Base-by-base conservation (phyloP, 345 rosid species). In the Nasturtium officinale region DNA sequence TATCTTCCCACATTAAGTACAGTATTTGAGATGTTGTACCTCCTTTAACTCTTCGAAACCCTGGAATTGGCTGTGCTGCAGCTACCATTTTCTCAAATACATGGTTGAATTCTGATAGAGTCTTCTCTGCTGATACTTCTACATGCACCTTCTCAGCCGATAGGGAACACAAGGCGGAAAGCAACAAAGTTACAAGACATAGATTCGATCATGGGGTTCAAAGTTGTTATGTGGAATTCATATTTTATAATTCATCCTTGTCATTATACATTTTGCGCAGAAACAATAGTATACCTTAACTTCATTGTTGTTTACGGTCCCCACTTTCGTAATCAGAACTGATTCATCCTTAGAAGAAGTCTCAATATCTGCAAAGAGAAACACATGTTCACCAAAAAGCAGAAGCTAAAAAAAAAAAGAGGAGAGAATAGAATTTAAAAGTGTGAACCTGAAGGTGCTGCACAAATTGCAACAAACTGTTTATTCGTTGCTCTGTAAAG, bases 61-160 rank as follows among this genome's bases (percentile, higher is more conserved):
- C 97, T 0, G 97, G 98, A 61, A 90, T 94, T 62, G 98, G 98
- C 84, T 94, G 98, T 20, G 97, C 97, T 21, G 87, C 98, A 65
- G 90, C 96, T 26, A 90, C 97, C 95, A 94, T 89, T 85, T 83
- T 88, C 59, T 85, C 81, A 57, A 94, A 94, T n/a, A 87, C 92
- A 46, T 74, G 38, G 69, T 88, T 77, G 43, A 85, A 94, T 29
- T 81, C 80, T 40, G 82, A 85, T 79, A 80, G 82, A 57, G 96
- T 94, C 80, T 78, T 88, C 59, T 83, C 79, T 47, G 95, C 91
- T 7, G 87, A 79, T 32, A 91, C 84, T 80, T 88, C 83, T 25
- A 89, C 82, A 21, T 84, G 84, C 59, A 89, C 64, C 98, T 94
- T 70, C 60, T 59, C 28, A 78, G 33, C 58, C 38, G 52, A 6